Conservation (phyloP, 1,284 basidiomycete genomes). For the Sphaerobolus stellatus region DNA sequence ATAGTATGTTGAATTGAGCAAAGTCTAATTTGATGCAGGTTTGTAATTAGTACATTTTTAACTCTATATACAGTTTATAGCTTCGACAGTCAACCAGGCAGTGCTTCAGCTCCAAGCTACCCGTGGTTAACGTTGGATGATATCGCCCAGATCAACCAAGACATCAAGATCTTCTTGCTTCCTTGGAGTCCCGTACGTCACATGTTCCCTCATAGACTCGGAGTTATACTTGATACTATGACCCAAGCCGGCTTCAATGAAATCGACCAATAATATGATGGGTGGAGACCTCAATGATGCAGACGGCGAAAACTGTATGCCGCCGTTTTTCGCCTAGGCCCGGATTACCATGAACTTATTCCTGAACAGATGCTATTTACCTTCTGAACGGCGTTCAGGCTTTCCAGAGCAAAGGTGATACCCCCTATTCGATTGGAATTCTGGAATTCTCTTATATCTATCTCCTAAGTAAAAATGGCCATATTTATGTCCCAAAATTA, state of each 20-base stretch:
- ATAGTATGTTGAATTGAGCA: too few relatives aligned
- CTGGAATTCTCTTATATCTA: conserved; percentile 34
- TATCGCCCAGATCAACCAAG: conserved; percentile 46
- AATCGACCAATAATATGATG: conserved; percentile 46
- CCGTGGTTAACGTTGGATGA: conserved; percentile 51
- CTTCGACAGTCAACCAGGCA: conserved; percentile 46
- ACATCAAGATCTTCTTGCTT: conserved; percentile 45
- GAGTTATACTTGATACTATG: neutral
- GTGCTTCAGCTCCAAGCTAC: conserved; percentile 48
- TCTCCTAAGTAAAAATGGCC: neutral
- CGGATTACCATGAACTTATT: neutral
- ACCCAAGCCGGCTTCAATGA: conserved; percentile 56
- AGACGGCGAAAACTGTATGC: conserved; percentile 37
- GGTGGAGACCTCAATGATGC: conserved; percentile 44
- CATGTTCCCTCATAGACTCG: neutral
- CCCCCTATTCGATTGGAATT: conserved; percentile 49
- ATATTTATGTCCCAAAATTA: too few relatives aligned
- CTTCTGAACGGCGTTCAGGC: conserved; percentile 55
- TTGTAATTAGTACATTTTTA: too few relatives aligned
- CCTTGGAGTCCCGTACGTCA: conserved; percentile 56
- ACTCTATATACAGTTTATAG: conserved; percentile 46
- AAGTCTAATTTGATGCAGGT: conserved; percentile 14
- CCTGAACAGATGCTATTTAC: conserved; percentile 46
- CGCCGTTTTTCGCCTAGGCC: conserved; percentile 1
- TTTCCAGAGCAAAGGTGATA: conserved; percentile 47